Percentiles rank a stretch among this genome's conserved stretches.
Evolutionary conservation across 768 basidiomycete genomes (phyloP).

Genomic region (Rhizopogon sp.): DNA sequence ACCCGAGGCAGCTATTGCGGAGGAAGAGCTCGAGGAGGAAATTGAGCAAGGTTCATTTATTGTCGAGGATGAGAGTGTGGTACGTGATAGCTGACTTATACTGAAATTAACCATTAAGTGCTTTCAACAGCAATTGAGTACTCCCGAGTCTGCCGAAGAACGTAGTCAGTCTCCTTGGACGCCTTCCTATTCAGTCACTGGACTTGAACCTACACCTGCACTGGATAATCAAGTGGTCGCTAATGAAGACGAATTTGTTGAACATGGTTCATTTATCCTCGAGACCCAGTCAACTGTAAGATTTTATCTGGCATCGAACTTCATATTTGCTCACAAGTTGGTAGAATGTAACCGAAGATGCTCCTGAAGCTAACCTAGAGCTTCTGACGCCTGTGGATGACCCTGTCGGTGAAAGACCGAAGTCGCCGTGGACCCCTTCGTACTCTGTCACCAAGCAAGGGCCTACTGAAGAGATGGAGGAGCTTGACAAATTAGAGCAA

Average conservation of each 20-base stretch:
- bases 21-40: not conserved
- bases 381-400: constrained; percentile 2
- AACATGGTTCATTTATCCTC: constrained; percentile 9
- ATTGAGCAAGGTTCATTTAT: constrained; percentile 11
- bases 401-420: constrained; percentile 16
- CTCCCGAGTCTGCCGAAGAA: not conserved
- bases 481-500: constrained; percentile 6
- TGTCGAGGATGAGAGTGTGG: not conserved
- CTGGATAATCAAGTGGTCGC: not conserved
- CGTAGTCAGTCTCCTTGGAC: constrained; percentile 27
- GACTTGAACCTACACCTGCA: not conserved
- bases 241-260: constrained; percentile 8
- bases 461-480: constrained; percentile 3
- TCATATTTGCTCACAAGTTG: not conserved
- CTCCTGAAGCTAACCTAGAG: not conserved
- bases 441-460: constrained; percentile 33
- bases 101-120: not conserved
- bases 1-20: not conserved
- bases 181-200: constrained; percentile 31
- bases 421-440: constrained; percentile 31
- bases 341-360: not conserved
- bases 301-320: not conserved
- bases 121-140: not conserved
- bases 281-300: not conserved
- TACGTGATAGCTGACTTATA: not conserved